Percentiles rank a stretch among this genome's conserved stretches.
Conservation (phyloP, 169 alveolate genomes). For the Perkinsus marinus region DNA sequence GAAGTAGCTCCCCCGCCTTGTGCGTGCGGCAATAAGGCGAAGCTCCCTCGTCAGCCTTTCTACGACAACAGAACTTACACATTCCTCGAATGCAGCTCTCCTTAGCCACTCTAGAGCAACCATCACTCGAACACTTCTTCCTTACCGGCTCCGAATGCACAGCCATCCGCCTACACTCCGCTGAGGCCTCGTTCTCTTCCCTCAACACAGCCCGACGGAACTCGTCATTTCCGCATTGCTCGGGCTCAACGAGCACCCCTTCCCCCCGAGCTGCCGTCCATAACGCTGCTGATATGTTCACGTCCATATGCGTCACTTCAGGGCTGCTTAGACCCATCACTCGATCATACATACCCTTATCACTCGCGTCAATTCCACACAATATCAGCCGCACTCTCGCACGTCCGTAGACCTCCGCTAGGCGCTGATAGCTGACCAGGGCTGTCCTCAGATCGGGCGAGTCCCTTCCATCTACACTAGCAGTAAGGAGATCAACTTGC, state of each 20-base stretch:
- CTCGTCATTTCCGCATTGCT: background rate
- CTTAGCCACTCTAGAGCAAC: background rate
- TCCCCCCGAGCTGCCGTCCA: constrained; percentile 16
- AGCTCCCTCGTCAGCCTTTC: background rate
- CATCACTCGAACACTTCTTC: background rate
- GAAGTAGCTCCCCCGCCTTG: background rate
- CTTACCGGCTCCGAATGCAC: background rate
- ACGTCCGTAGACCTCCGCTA: background rate
- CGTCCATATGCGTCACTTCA: constrained; percentile 17
- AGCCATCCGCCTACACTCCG: background rate
- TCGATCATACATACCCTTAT: background rate
- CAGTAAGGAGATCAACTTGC: background rate
- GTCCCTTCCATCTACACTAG: background rate
- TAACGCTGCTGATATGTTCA: constrained; percentile 20
- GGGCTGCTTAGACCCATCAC: background rate
- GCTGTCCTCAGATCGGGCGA: constrained; percentile 1
- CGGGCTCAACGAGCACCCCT: background rate
- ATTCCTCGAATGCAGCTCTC: background rate
- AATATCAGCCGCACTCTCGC: background rate
- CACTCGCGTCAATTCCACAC: background rate
- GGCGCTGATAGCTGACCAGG: background rate
- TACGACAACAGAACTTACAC: background rate
- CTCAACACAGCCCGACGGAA: background rate
- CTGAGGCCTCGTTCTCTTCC: background rate
- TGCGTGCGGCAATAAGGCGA: background rate